A percentile compares a stretch with the other conserved stretches of the same genome.
Conservation (phyloP, 306 rosid genomes). For the Malus asiatica region DNA sequence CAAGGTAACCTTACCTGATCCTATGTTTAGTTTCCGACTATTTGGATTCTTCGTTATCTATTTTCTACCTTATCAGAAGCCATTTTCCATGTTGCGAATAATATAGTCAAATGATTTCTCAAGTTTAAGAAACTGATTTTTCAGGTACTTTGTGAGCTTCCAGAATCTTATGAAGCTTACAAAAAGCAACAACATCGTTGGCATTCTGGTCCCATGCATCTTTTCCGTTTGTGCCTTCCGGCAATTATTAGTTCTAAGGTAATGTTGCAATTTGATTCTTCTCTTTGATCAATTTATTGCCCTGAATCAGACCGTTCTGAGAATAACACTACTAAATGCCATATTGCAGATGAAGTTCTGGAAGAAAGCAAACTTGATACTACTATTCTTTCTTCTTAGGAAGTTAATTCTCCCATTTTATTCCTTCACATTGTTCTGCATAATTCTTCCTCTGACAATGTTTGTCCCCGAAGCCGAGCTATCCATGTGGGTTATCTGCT, state of each 20-base stretch:
- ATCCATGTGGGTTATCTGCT: conserved; percentile 72
- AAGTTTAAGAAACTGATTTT: conserved; percentile 14
- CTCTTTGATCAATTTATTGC: background rate
- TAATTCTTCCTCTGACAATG: conserved; percentile 77
- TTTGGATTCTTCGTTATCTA: background rate
- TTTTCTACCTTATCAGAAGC: background rate
- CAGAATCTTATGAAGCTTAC: conserved; percentile 72
- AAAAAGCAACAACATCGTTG: conserved; percentile 66
- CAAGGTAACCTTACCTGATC: conserved; percentile 30
- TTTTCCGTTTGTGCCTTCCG: conserved; percentile 65
- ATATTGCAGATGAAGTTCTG: conserved; percentile 46
- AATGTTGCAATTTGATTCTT: background rate
- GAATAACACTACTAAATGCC: background rate
- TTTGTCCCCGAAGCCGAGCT: conserved; percentile 77
- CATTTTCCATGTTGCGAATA: background rate
- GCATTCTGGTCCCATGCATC: conserved; percentile 78
- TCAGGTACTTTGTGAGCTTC: conserved; percentile 77
- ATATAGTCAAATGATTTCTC: background rate
- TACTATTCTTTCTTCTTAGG: conserved; percentile 64
- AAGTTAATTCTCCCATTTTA: conserved; percentile 76
- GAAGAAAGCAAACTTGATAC: conserved; percentile 62
- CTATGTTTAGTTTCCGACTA: background rate
- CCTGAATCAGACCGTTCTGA: conserved; percentile 1
- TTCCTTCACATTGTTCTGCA: conserved; percentile 77
- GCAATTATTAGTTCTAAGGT: conserved; percentile 57